Evolutionary conservation across 2,329 filamentous ascomycete genomes (phyloP).

Genomic region (Fusarium beomiforme): DNA sequence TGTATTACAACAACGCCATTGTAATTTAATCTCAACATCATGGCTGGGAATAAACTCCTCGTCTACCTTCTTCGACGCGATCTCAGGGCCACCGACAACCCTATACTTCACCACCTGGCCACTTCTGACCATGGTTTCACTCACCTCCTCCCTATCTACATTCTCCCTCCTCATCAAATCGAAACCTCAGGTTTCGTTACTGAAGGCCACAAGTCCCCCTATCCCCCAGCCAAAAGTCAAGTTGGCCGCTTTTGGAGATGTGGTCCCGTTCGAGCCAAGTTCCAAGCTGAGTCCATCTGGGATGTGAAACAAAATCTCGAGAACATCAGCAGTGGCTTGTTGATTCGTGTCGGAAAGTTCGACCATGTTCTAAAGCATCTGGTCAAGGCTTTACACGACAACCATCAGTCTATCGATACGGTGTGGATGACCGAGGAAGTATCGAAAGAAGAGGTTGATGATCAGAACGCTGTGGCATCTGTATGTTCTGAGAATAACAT

Average conservation of each 20-base stretch:
- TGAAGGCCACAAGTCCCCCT: constrained; percentile 66
- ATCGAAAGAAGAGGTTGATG: constrained; percentile 73
- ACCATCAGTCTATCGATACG: constrained; percentile 61
- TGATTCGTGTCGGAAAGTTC: constrained; percentile 70
- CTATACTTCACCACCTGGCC: constrained; percentile 69
- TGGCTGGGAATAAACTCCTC: constrained; percentile 61
- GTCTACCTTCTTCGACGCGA: constrained; percentile 80
- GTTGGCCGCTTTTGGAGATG: constrained; percentile 77
- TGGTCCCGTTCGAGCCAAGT: constrained; percentile 76
- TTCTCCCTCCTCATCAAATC: constrained; percentile 75
- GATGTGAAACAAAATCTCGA: constrained; percentile 73
- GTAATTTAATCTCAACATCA: constrained; percentile 19
- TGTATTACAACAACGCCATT: background rate
- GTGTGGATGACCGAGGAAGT: constrained; percentile 82
- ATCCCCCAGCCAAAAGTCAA: constrained; percentile 73
- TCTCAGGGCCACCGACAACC: constrained; percentile 78
- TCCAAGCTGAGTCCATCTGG: constrained; percentile 78
- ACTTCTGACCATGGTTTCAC: constrained; percentile 66
- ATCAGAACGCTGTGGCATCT: constrained; percentile 66
- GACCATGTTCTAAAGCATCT: constrained; percentile 69
- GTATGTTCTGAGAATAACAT: constrained; percentile 63
- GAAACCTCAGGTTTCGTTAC: constrained; percentile 80
- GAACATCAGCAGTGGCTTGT: constrained; percentile 67
- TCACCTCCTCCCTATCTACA: constrained; percentile 76
- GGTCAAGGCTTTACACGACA: constrained; percentile 58